These are phyloP conservation scores for Prunus kanzakura DNA, from an alignment of 306 rosid genomes.

Conservation along the genomic window DNA sequence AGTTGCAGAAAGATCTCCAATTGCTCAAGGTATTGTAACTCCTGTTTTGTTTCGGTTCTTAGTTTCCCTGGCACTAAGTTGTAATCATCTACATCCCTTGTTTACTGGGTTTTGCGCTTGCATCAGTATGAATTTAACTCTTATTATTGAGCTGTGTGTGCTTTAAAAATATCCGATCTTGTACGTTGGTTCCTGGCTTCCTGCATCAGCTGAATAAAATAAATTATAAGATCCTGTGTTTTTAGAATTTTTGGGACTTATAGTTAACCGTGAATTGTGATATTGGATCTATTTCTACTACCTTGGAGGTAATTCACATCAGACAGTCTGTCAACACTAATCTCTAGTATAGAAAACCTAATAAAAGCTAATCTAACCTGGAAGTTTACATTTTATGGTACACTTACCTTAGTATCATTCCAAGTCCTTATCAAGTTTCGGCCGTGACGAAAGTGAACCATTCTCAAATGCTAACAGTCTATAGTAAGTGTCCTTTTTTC, in stretches of 20 bases:
- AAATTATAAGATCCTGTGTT: neutral
- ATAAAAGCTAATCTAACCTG: neutral
- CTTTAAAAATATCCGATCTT: neutral
- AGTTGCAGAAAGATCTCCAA: constrained; percentile 64
- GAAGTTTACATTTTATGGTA: neutral
- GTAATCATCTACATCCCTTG: neutral
- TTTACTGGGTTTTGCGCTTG: neutral
- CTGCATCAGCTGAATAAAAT: neutral
- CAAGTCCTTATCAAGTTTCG: neutral
- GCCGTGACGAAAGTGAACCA: neutral
- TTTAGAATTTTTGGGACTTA: neutral
- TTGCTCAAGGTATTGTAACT: constrained; percentile 57
- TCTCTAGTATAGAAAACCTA: neutral
- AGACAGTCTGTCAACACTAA: neutral
- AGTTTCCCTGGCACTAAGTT: neutral
- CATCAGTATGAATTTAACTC: neutral
- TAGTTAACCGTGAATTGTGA: neutral
- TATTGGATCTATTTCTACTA: neutral
- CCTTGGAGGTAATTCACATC: neutral
- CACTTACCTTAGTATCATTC: neutral
- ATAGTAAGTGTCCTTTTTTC: neutral
- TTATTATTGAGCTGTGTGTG: neutral
- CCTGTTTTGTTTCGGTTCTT: neutral
- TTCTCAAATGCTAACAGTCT: neutral
- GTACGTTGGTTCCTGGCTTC: neutral